Evolutionary conservation across 192 early-diverging fungal genomes (phyloP), one percentile per base, ranked within the genome.

Genomic region (Backusella macrospora): DNA sequence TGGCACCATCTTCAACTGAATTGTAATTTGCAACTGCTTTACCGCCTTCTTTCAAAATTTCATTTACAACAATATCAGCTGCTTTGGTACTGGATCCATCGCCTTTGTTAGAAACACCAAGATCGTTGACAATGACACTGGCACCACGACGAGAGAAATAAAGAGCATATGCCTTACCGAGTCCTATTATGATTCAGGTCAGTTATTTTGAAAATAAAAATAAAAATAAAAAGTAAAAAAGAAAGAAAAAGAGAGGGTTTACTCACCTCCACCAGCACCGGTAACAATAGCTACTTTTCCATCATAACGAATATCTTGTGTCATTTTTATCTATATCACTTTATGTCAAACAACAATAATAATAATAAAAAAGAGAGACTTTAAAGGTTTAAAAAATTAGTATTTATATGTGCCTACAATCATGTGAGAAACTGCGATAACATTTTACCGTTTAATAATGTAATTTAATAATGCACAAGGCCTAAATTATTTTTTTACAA

Each of bases 21-120:
- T 97, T 90, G 84, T 98, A 96, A 87, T 96, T 95, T 63, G 96
- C 94, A 13, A 99, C 94, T 14, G 97, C 97, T 73, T 91, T 87
- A 65, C 97, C 97, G 16, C 97, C 97, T n/a, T 89, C 86, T 40
- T 86, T 81, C 44, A 81, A 86, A 81, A 99, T 98, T 80, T 98
- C 96, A n/a, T 90, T 89, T n/a, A 99, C 97, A 29, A 99, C 96
- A 23, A 93, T 76, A 83, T 99, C 97, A 38, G 97, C 97, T 45
- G 94, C 95, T 68, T 88, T 77, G 71, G 84, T 85, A 15, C 88
- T 88, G 52, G 83, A 78, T 38, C 93, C 93, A 77, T 93, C 91
- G 62, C 94, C 95, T 43, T 90, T 88, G 13, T 86, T 83, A 40
- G 90, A 89, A 6, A 76, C 85, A 37, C 97, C 97, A 43, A 99